These are phyloP conservation scores for Alternaria sp. DNA, from an alignment of 2,329 filamentous ascomycete genomes.

Conservation along the genomic window DNA sequence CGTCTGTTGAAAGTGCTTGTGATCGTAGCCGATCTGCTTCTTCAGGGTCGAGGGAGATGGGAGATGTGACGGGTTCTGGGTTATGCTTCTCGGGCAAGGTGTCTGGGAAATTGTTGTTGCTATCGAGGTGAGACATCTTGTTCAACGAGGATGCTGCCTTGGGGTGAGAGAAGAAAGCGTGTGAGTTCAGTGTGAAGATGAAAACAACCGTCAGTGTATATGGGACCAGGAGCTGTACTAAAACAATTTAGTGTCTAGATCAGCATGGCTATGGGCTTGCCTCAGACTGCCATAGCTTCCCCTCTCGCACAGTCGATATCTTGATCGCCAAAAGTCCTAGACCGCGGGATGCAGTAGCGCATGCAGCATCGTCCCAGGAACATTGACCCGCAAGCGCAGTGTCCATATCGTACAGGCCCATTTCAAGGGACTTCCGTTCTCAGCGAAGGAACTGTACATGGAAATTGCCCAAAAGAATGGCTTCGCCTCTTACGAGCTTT, in stretches of 20 bases:
- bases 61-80: background rate
- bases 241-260: background rate
- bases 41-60: background rate
- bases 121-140: background rate
- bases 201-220: background rate
- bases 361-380: background rate
- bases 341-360: background rate
- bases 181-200: background rate
- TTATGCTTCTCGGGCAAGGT: background rate
- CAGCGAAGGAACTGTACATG: background rate
- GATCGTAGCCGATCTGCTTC: background rate
- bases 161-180: background rate
- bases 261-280: background rate
- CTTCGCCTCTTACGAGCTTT: background rate
- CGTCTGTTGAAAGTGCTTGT: rapidly evolving
- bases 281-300: background rate
- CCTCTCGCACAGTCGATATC: background rate
- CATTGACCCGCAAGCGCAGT: background rate
- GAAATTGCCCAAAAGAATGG: background rate
- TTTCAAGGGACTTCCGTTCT: background rate
- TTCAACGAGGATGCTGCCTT: background rate
- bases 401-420: background rate
- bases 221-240: background rate
- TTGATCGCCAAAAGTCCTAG: background rate
- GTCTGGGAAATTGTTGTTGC: rapidly evolving